Evolutionary conservation across 2,329 filamentous ascomycete genomes (phyloP).

Genomic region (Alternaria incomplexa): DNA sequence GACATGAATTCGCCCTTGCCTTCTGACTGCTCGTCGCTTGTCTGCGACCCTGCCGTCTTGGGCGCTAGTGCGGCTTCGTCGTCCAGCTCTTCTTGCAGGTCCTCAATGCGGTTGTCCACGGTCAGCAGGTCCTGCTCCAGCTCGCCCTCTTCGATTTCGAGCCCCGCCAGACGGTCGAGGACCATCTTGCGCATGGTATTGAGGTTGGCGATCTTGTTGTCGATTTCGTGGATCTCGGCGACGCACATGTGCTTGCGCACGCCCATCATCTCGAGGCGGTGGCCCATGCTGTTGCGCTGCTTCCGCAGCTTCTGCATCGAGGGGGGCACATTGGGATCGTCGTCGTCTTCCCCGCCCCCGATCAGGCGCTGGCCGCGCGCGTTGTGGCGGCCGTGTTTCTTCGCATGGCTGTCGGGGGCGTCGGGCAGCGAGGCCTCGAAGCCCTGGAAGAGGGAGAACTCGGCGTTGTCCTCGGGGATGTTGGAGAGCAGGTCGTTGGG

Average conservation of each 20-base stretch:
- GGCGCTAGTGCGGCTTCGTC: constrained; percentile 55
- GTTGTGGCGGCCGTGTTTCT: constrained; percentile 68
- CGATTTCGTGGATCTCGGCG: constrained; percentile 93
- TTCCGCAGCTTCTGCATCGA: constrained; percentile 76
- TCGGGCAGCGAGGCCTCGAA: constrained; percentile 92
- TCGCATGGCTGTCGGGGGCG: constrained; percentile 59
- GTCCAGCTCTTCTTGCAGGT: constrained; percentile 65
- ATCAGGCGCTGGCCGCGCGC: constrained; percentile 80
- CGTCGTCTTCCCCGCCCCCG: constrained; percentile 62
- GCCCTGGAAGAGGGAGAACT: constrained; percentile 94
- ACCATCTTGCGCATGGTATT: constrained; percentile 93
- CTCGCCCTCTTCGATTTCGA: constrained; percentile 90
- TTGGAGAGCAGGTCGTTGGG: constrained; percentile 89
- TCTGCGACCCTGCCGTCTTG: constrained; percentile 46
- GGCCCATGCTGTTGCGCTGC: constrained; percentile 79
- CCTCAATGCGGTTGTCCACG: constrained; percentile 67
- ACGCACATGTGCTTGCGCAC: constrained; percentile 98
- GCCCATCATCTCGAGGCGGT: constrained; percentile 87
- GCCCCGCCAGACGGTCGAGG: constrained; percentile 79
- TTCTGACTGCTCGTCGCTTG: constrained; percentile 62
- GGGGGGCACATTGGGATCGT: constrained; percentile 64
- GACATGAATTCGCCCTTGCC: constrained; percentile 80
- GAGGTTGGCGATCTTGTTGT: constrained; percentile 94
- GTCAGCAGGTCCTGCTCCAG: constrained; percentile 81
- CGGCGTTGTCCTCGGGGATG: constrained; percentile 83